Evolutionary conservation across 441 rosid species (phyloP), one percentile per base, ranked within the genome.

Genomic region (Metrosideros polymorpha): DNA sequence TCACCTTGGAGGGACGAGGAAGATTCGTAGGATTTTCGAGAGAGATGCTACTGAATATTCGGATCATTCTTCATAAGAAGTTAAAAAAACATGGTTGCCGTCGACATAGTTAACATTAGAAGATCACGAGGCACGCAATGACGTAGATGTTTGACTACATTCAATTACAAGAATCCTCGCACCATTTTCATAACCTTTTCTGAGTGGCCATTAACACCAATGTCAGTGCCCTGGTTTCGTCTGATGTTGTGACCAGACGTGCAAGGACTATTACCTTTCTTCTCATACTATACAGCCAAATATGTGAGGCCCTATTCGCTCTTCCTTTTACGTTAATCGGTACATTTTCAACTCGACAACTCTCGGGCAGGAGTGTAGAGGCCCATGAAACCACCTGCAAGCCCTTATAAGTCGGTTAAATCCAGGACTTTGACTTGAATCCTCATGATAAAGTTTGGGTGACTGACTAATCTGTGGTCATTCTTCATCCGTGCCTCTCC

Each of bases 41-140:
- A 89, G 83, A 87, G 86, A 91, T 91, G 49, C 91, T 32, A 25
- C 32, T 1, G 91, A 76, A 92, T 90, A 91, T 91, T 89, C 91
- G 85, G 54, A 61, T 7, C 45, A 84, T 50, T 39, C 6, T 82
- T 82, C 82, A 6, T 47, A 61, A 82, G 47, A 35, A 85, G 86
- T 56, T 47, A 49, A 75, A 84, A 47, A n/a, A n/a, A n/a, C n/a
- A 50, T 35, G 29, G 43, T 13, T 51, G 90, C 88, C 90, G 86
- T 59, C 88, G 17, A 39, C 45, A 77, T 85, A 19, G 85, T 57
- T 84, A 84, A 82, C 87, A 84, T 2, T 30, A 88, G 86, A 85
- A 71, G 84, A 84, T 77, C 63, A 85, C 88, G 25, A 85, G 83
- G 63, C 25, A 47, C 61, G 53, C 75, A 42, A 53, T 9, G 92